Conservation (phyloP, 139 green algal species). For the Coccomyxa sp. region DNA sequence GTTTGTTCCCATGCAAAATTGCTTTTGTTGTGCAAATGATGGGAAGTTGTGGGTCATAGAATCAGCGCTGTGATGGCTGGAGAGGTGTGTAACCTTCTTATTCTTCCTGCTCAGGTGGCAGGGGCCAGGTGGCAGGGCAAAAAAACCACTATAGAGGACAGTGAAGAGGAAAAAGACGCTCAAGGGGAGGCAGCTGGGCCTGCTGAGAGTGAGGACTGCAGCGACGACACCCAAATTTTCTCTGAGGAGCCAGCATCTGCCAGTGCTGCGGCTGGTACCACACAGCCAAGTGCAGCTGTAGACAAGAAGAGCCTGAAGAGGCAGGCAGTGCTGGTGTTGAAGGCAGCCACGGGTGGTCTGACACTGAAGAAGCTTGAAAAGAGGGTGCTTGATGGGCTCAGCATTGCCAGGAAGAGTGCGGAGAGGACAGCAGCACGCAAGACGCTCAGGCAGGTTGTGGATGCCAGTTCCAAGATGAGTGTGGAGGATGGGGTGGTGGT, state of each 20-base stretch:
- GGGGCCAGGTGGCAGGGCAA: constrained; percentile 69
- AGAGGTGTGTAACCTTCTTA: too few species aligned
- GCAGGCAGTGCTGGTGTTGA: neutral
- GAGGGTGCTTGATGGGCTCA: neutral
- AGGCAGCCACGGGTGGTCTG: neutral
- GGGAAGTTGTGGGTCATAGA: too few species aligned
- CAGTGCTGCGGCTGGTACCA: neutral
- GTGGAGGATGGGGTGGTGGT: too few species aligned
- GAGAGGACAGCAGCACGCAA: too few species aligned
- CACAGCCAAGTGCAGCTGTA: neutral
- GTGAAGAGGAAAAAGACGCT: constrained; percentile 38
- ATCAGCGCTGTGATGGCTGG: too few species aligned
- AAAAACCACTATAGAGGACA: constrained; percentile 57
- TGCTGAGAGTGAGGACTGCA: neutral
- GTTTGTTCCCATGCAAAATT: too few species aligned
- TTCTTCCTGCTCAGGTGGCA: constrained; percentile 47
- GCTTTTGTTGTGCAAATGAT: too few species aligned
- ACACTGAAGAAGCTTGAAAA: neutral
- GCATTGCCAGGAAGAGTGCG: too few species aligned
- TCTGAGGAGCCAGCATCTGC: neutral
- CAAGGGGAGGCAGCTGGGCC: constrained; percentile 6
- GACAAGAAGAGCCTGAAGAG: neutral
- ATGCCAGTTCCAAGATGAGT: too few species aligned
- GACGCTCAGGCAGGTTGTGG: too few species aligned
- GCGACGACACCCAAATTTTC: neutral